These are phyloP conservation scores for Linderniella brevidens DNA, from an alignment of 257 asterid species.

Conservation along the genomic window DNA sequence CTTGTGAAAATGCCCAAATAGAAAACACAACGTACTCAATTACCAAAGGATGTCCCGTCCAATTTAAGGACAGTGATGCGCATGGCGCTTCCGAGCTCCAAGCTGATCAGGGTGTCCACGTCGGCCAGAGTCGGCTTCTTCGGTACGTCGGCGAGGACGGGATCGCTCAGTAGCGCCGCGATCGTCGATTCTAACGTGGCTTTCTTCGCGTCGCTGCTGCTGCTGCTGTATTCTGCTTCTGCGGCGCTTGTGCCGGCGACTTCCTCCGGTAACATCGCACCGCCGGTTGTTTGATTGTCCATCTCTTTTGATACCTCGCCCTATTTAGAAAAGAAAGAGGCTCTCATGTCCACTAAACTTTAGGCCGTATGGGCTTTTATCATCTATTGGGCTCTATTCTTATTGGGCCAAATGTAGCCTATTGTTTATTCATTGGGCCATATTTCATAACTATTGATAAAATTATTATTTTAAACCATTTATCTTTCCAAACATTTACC, in stretches of 20 bases:
- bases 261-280: constrained; percentile 16
- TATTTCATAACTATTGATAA: no score
- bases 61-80: constrained; percentile 54
- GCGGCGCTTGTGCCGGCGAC: constrained; percentile 10
- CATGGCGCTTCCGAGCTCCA: constrained; percentile 97
- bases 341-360: no score
- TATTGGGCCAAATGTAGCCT: no score
- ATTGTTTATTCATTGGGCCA: no score
- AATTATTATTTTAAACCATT: no score
- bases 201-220: constrained; percentile 38
- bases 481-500: no score
- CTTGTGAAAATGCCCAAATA: constrained; percentile 25
- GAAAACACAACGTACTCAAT: neutral
- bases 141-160: constrained; percentile 70
- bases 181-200: constrained; percentile 55
- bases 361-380: no score
- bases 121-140: constrained; percentile 55
- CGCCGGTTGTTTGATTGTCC: constrained; percentile 14
- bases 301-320: no score
- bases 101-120: constrained; percentile 76
- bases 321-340: no score
- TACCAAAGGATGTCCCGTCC: constrained; percentile 58
- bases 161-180: constrained; percentile 63
- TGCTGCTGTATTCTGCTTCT: constrained; percentile 31
- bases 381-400: no score